Conservation (phyloP, 139 green algal species). For the Yamagishiella unicocca region DNA sequence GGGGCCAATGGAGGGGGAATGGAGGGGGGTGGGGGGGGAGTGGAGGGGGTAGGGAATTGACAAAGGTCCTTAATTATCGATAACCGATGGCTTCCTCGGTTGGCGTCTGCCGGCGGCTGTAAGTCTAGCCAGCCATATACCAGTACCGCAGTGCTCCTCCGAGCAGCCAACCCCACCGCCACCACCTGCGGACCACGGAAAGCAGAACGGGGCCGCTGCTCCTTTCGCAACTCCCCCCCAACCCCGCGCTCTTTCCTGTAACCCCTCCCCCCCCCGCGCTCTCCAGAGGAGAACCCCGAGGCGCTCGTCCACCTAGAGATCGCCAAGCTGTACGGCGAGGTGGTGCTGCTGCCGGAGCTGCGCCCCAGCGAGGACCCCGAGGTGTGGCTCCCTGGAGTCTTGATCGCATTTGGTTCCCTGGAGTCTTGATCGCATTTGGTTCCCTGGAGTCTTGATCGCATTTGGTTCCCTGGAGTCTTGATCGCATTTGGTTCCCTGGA, state of each 20-base stretch:
- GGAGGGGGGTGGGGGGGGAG: background rate
- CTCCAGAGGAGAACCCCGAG: slow-evolving; percentile 44
- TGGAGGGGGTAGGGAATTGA: background rate
- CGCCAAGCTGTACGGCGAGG: slow-evolving; percentile 55
- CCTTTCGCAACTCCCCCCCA: background rate
- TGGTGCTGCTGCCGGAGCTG: slow-evolving; percentile 60
- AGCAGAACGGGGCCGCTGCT: too few relatives aligned
- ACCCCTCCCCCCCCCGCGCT: background rate
- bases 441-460: too few relatives aligned
- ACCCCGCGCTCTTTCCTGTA: background rate
- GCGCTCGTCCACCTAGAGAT: slow-evolving; percentile 61
- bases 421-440: background rate
- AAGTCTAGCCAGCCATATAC: too few relatives aligned
- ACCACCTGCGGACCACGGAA: too few relatives aligned
- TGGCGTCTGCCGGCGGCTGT: too few relatives aligned
- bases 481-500: too few relatives aligned
- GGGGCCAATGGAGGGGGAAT: background rate
- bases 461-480: too few relatives aligned
- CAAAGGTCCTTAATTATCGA: too few relatives aligned
- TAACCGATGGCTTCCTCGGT: too few relatives aligned
- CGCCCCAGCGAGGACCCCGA: slow-evolving; percentile 46
- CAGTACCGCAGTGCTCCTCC: too few relatives aligned
- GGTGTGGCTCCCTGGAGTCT: background rate
- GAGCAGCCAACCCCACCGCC: too few relatives aligned
- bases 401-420: background rate